Base-by-base conservation (phyloP, 768 basidiomycete genomes). In the Pleurotus ostreatus region DNA sequence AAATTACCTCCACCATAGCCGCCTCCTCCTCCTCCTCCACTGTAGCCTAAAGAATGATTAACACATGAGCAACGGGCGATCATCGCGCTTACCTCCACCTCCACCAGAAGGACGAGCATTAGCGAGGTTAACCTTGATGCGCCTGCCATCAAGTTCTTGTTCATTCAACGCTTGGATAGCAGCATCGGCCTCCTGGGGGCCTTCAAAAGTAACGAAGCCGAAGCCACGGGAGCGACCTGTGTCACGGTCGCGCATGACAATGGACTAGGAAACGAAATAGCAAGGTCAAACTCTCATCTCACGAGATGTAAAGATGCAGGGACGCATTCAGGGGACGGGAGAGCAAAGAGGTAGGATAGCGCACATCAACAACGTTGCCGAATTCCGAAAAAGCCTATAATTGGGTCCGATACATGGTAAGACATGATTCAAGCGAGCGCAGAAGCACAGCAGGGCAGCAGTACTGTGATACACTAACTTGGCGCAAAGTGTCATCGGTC, bases 161-260 rank as follows among this genome's bases (percentile, higher is more conserved):
- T 97, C 95, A 74, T 98, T 89, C 69, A 96, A 75, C 41, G 69
- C 74, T 45, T 49, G 58, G 68, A 97, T 96, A 45, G 95, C 94
- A 58, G 77, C 76, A 9, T 88, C 75, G 45, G 95, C 95, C 70
- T 96, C 93, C 26, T 71, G 65, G 11, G 66, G 44, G 47, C 71
- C 68, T 60, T 76, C 70, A 71, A 77, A 94, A 55, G 91, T 94
- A 59, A 98, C 94, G 74, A 98, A 98, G 60, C 95, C 95, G 71
- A 98, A 98, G 67, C 95, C 95, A 69, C 95, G 89, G 61, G 93
- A 96, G 68, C 95, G 92, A 59, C 92, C 91, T 62, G 96, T 98
- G 69, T 97, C 96, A 69, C 94, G 92, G 77, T 98, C 95, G 77
- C 92, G 89, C 94, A 96, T 96, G 71, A 96, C 94, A 75, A 96